Evolutionary conservation across 331 rosid species (phyloP).

Genomic region (Spiraea crenata): DNA sequence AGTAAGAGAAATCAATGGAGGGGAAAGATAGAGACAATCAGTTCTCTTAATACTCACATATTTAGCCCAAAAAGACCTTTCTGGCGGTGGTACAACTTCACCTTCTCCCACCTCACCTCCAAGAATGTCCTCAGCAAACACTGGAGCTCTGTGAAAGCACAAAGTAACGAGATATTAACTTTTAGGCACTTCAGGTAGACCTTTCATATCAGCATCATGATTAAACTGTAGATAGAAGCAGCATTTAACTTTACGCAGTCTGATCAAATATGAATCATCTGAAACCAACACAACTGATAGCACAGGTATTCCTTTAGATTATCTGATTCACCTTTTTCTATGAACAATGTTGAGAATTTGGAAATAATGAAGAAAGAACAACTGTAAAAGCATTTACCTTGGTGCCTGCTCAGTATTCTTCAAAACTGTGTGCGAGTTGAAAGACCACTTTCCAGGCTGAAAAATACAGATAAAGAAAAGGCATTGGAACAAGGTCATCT

Average conservation of each 20-base stretch:
- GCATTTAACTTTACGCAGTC: neutral
- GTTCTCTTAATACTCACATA: conserved; percentile 61
- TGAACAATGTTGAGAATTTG: neutral
- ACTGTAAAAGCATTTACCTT: conserved; percentile 47
- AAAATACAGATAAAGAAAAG: conserved; percentile 25
- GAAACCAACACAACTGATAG: neutral
- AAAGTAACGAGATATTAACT: conserved; percentile 6
- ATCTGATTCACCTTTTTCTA: neutral
- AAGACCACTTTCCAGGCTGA: conserved; percentile 91
- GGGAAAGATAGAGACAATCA: conserved; percentile 6
- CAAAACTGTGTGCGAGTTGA: conserved; percentile 80
- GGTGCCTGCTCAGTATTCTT: conserved; percentile 92
- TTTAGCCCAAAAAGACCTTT: conserved; percentile 92
- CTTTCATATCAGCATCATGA: neutral
- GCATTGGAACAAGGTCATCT: conserved; percentile 20
- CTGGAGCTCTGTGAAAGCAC: conserved; percentile 57
- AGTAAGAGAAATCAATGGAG: neutral
- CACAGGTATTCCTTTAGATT: neutral
- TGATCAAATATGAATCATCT: neutral
- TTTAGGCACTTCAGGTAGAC: neutral
- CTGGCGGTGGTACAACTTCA: conserved; percentile 64
- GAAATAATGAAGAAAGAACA: conserved; percentile 11
- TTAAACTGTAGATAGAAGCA: neutral
- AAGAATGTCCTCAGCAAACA: conserved; percentile 72
- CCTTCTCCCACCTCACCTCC: conserved; percentile 73